Evolutionary conservation across 805 yeast species (phyloP), one percentile per base, ranked within the genome.

Genomic region (Clavispora fructus): DNA sequence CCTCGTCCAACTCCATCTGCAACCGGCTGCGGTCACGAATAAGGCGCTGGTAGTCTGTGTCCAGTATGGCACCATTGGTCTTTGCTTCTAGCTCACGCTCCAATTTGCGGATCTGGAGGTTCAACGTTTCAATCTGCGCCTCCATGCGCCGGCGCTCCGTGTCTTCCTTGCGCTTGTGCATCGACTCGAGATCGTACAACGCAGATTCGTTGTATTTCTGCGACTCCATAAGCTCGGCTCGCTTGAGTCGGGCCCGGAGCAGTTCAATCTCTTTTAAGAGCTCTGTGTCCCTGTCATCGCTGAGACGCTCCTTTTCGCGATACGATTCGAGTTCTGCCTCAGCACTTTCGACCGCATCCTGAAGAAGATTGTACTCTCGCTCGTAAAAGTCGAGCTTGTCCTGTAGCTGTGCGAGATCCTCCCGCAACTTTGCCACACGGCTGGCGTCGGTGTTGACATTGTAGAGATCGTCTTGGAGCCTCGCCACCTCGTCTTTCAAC

Each of bases 51-150:
- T 54, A 46, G 40, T 52, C 49, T 39, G 42, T 32, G 29, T 48
- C 52, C 44, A 14, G 45, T 47, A 41, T 35, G 31, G 33, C 31
- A 4, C 44, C 35, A 48, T 57, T 40, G 41, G 46, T 62, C 51
- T 70, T 63, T 43, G 48, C 45, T 30, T 68, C 71, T 35, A 71
- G 61, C 23, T 73, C 72, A 29, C 62, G 59, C 39, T 64, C 58
- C 13, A 76, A 58, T 19, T 59, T 62, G 4, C 61, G 53, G 17
- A 74, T 64, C 38, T 73, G 73, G 16, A 57, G 54, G 30, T 65
- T 67, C 45, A 75, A 56, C 6, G 61, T 56, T 12, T 65, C 67
- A 10, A 75, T 60, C 45, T 74, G 66, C 46, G 42, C 47, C 55
- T 53, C 39, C 46, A 51, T 30, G 14, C 56, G 48, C 25, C 29